phyloP scores from a whole-genome alignment of 768 basidiomycete species.

The Sistotremastrum suecicum region DNA sequence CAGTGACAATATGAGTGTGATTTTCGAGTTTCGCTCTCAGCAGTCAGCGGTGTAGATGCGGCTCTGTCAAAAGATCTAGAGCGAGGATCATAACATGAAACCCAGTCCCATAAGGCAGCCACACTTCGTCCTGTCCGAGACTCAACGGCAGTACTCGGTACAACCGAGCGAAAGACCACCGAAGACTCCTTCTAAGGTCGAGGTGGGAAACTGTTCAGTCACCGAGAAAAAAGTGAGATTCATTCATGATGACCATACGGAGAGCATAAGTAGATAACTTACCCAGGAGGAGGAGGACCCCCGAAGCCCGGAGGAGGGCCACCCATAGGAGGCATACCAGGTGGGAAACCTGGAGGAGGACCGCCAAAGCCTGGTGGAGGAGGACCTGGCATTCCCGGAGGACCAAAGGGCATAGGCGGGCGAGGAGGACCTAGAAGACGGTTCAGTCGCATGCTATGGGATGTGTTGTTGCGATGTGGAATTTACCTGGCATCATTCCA shows the following conservation, averaged over 20 bases:
- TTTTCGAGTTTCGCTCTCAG: too few species aligned
- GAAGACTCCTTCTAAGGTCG: too few species aligned
- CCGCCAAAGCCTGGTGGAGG: slow-evolving; percentile 61
- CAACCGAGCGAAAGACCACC: too few species aligned
- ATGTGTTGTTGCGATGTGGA: background rate
- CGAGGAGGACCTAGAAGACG: slow-evolving; percentile 38
- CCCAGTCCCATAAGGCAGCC: too few species aligned
- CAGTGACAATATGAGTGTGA: too few species aligned
- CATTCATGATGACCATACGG: background rate
- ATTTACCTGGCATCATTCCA: slow-evolving; percentile 83
- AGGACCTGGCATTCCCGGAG: slow-evolving; percentile 74
- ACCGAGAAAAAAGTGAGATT: background rate
- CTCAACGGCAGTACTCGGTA: too few species aligned
- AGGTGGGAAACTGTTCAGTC: background rate
- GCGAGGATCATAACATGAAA: too few species aligned
- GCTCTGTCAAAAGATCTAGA: too few species aligned
- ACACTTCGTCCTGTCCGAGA: too few species aligned
- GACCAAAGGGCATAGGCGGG: slow-evolving; percentile 51
- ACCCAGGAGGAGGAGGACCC: slow-evolving; percentile 64
- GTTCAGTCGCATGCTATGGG: background rate
- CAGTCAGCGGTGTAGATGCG: too few species aligned
- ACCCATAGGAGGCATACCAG: slow-evolving; percentile 48
- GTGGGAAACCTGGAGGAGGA: slow-evolving; percentile 63
- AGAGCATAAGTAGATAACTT: slow-evolving; percentile 14
- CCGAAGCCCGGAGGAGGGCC: slow-evolving; percentile 70